phyloP scores from a whole-genome alignment of 78 protist species.

The Anaeramoeba flamelloides region DNA sequence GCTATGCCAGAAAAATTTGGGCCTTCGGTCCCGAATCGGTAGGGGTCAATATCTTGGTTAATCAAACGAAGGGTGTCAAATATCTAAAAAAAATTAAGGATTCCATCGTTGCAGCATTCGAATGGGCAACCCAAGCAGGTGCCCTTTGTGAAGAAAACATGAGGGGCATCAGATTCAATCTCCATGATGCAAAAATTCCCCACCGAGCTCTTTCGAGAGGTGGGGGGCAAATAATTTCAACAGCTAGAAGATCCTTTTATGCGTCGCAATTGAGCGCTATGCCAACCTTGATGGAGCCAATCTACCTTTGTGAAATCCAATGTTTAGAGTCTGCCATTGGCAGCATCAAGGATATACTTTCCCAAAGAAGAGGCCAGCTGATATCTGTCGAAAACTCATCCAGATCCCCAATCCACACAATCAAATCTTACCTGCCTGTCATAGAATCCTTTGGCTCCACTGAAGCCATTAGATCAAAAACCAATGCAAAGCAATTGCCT shows the following conservation, averaged over 20 bases:
- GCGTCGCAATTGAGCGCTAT: slow-evolving; percentile 57
- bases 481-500: slow-evolving; percentile 98
- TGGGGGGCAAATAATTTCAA: slow-evolving; percentile 75
- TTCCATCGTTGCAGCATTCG: slow-evolving; percentile 76
- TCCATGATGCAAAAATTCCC: slow-evolving; percentile 81
- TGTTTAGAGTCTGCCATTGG: slow-evolving; percentile 74
- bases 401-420: slow-evolving; percentile 63
- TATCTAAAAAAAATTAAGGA: slow-evolving; percentile 91
- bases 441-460: slow-evolving; percentile 93
- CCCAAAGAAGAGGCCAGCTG: slow-evolving; percentile 74
- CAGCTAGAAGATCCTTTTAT: slow-evolving; percentile 66
- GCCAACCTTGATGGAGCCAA: slow-evolving; percentile 84
- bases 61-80: slow-evolving; percentile 67
- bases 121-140: slow-evolving; percentile 87
- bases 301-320: slow-evolving; percentile 76
- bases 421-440: slow-evolving; percentile 92
- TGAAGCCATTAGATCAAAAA: slow-evolving; percentile 80
- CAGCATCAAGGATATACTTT: slow-evolving; percentile 73
- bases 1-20: slow-evolving; percentile 84
- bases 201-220: slow-evolving; percentile 97
- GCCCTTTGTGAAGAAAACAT: slow-evolving; percentile 87
- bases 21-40: slow-evolving; percentile 87
- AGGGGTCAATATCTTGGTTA: slow-evolving; percentile 86
- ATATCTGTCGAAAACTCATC: slow-evolving; percentile 64
- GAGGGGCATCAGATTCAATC: slow-evolving; percentile 77